Evolutionary conservation across 805 yeast genomes (phyloP).

Genomic region (Blastobotrys terrestris): DNA sequence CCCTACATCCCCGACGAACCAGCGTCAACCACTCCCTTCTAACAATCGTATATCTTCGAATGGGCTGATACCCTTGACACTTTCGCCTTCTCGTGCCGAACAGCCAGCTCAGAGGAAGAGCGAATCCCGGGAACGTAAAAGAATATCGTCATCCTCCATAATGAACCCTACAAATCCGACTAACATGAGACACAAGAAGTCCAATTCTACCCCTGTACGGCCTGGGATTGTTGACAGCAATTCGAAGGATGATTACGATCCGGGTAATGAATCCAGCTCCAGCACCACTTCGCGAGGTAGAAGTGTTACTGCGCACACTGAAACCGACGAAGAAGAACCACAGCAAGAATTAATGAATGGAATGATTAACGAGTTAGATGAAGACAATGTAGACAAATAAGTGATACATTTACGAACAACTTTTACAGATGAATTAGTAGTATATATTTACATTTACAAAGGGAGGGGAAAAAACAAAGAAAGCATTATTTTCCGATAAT

Average conservation of each 20-base stretch:
- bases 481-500: conserved; percentile 47
- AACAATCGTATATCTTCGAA: conserved; percentile 5
- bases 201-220: conserved; percentile 5
- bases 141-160: conserved; percentile 2
- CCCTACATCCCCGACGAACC: neutral
- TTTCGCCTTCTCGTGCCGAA: conserved; percentile 17
- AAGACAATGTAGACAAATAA: neutral
- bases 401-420: neutral
- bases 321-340: neutral
- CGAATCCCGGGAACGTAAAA: neutral
- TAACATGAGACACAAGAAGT: conserved; percentile 4
- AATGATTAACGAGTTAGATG: neutral
- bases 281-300: neutral
- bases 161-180: neutral
- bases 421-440: neutral
- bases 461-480: neutral
- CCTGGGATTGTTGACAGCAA: neutral
- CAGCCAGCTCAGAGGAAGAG: neutral
- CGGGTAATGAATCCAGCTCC: neutral
- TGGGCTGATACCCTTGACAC: conserved; percentile 20
- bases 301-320: neutral
- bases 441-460: neutral
- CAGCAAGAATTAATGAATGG: neutral
- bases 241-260: neutral
- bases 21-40: conserved; percentile 1